Evolutionary conservation across 169 alveolate genomes (phyloP), one percentile per base, ranked within the genome.

Genomic region (Neospora caninum): DNA sequence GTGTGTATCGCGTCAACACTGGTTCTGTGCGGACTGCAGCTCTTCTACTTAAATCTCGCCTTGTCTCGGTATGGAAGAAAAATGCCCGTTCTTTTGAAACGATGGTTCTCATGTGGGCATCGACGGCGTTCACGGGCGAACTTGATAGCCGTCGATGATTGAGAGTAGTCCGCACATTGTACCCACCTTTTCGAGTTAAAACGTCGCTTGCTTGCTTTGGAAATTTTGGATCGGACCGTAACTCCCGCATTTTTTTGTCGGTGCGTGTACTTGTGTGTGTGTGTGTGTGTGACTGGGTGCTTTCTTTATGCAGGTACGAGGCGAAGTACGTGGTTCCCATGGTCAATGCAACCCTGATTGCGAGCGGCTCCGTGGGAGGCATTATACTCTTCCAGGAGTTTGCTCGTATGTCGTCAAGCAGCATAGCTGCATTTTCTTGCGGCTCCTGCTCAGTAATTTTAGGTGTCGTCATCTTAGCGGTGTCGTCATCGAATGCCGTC

Each of bases 241-340:
- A 49, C 58, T 49, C 58, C 58, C 58, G 58, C 58, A 13, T 49
- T 7, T 13, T 49, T 22, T 9, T 4, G 88, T 80, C 39, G 20
- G n/a, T 43, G 88, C 20, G 88, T 22, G n/a, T n/a, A 67, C 82
- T 67, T 31, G 18, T 13, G 43, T 39, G 36, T 41, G 7, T 42
- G 58, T 13, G 13, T 78, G 34, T n/a, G 34, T 41, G 38, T 73
- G 39, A 34, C 49, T 67, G 54, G 86, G 22, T 43, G 36, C 2
- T 80, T 91, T 39, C 42, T 29, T 9, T 38, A 4, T 78, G 43
- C n/a, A 88, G 95, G 53, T 34, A 93, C 39, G 95, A 88, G 94
- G 95, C 95, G 78, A 93, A 88, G n/a, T 88, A 39, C 54, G 95
- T 88, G 54, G 95, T 93, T 31, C 95, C 95, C 34, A 64, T 93